These are phyloP conservation scores for Mycena capillaripes DNA, from an alignment of 768 basidiomycete genomes.

Conservation along the genomic window DNA sequence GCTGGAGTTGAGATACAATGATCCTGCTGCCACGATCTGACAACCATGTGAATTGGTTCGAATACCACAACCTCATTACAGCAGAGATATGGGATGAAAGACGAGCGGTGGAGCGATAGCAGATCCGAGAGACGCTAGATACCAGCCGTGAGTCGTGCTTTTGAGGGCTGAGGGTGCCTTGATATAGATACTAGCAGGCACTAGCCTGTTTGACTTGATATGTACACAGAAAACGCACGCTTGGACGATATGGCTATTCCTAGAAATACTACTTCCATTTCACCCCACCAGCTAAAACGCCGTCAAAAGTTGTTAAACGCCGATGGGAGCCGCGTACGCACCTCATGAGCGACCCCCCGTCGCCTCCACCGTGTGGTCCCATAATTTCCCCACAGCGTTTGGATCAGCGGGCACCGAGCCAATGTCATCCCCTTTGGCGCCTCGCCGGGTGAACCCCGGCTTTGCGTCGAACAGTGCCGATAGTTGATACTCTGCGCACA, in stretches of 20 bases:
- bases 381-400: slow-evolving; percentile 30
- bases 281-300: not conserved
- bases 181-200: not conserved
- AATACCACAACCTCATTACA: no score
- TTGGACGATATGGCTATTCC: not conserved
- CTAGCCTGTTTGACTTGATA: not conserved
- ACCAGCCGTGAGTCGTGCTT: no score
- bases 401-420: slow-evolving; percentile 24
- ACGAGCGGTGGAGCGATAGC: no score
- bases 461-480: slow-evolving; percentile 30
- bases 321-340: not conserved
- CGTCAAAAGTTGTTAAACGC: not conserved
- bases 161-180: no score
- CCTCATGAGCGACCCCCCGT: not conserved
- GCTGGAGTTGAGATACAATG: no score
- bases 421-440: slow-evolving; percentile 39
- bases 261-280: slow-evolving; percentile 5
- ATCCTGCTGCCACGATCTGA: no score
- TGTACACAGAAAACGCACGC: no score
- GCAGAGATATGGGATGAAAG: no score
- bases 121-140: no score
- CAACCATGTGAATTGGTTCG: no score
- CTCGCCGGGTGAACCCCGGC: slow-evolving; percentile 34
- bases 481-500: slow-evolving; percentile 35
- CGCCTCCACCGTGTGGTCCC: slow-evolving; percentile 40